Evolutionary conservation across 2,329 filamentous ascomycete genomes (phyloP).

Genomic region (Didymella pinodella): DNA sequence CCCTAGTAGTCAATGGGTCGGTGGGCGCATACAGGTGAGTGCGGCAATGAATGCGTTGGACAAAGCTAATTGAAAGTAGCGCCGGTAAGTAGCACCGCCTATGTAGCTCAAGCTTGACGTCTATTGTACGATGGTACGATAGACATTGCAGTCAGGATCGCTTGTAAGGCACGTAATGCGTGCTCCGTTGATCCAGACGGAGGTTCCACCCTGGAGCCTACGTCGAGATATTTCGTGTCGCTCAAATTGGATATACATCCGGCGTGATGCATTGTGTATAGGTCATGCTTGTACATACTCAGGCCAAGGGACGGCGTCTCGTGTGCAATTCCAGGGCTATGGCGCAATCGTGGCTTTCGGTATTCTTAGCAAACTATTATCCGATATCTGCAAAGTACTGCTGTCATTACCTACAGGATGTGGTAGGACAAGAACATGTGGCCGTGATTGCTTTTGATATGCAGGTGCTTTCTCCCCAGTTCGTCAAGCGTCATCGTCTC

Average conservation of each 20-base stretch:
- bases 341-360: slow-evolving; percentile 1
- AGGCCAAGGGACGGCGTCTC: neutral
- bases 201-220: slow-evolving; percentile 4
- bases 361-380: slow-evolving; percentile 2
- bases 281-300: slow-evolving; percentile 13
- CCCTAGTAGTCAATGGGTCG: slow-evolving; percentile 21
- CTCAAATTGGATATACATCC: slow-evolving; percentile 24
- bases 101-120: neutral
- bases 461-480: slow-evolving; percentile 10
- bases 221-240: neutral
- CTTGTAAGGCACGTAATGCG: slow-evolving; percentile 8
- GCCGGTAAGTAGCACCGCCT: slow-evolving; percentile 1
- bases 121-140: neutral
- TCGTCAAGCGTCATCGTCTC: slow-evolving; percentile 2
- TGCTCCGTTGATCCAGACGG: slow-evolving; percentile 8
- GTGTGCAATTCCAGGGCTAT: neutral
- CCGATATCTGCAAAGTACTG: neutral
- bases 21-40: slow-evolving; percentile 18
- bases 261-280: neutral
- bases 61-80: slow-evolving; percentile 15
- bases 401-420: neutral
- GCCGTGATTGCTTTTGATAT: slow-evolving; percentile 16
- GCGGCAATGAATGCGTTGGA: slow-evolving; percentile 3
- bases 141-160: slow-evolving; percentile 5
- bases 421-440: neutral